Evolutionary conservation across 306 rosid genomes (phyloP).

Genomic region (Vicia sativa): DNA sequence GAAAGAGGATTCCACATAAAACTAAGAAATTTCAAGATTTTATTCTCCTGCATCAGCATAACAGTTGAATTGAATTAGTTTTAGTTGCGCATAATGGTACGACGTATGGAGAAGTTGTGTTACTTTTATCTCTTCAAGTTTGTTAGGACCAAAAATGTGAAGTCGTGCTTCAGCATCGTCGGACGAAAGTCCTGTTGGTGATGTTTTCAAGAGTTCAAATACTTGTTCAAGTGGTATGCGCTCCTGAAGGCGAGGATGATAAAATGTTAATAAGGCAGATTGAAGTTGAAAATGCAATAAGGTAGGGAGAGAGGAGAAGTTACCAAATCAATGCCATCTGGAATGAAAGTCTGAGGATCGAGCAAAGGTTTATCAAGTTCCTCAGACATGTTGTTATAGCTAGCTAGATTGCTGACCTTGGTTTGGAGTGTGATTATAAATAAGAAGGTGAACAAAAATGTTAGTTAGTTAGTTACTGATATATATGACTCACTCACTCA

Average conservation of each 20-base stretch:
- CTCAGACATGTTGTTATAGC: conserved; percentile 49
- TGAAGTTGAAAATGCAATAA: conserved; percentile 36
- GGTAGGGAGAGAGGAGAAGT: background rate
- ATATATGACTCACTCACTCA: no score
- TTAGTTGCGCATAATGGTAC: no score
- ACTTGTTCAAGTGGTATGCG: conserved; percentile 79
- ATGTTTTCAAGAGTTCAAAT: conserved; percentile 71
- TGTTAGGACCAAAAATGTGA: conserved; percentile 71
- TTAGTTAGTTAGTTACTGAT: no score
- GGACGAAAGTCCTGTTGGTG: conserved; percentile 68
- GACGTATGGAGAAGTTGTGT: background rate
- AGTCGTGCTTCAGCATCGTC: conserved; percentile 76
- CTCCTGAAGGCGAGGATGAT: conserved; percentile 50
- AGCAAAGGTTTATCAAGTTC: conserved; percentile 78
- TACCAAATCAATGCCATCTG: conserved; percentile 84
- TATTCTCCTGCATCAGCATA: conserved; percentile 64
- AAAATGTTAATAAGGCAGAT: conserved; percentile 9
- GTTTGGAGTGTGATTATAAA: background rate
- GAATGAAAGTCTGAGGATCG: conserved; percentile 69
- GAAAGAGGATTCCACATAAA: conserved; percentile 96
- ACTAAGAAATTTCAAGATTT: conserved; percentile 71
- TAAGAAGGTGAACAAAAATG: no score
- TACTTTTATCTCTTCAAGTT: conserved; percentile 80
- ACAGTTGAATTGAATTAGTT: no score
- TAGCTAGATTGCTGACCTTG: no score